phyloP scores from a whole-genome alignment of 2,329 filamentous ascomycete genomes.

The Teratosphaeria pseudoeucalypti region DNA sequence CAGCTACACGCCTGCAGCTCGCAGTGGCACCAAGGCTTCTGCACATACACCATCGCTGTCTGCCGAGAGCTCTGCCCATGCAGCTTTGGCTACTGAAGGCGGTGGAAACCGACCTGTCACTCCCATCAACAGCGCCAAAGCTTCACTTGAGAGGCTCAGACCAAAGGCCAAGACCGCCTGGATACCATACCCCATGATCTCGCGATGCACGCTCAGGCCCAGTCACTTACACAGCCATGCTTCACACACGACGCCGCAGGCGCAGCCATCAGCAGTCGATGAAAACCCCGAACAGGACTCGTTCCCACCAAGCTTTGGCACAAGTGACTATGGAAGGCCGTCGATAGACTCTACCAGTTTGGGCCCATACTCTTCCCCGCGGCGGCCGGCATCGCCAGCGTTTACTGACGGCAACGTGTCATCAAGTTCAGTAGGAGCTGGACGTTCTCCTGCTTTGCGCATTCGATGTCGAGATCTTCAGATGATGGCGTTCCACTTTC shows the following conservation, averaged over 20 bases:
- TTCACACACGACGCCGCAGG: not conserved
- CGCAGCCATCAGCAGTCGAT: conserved; percentile 2
- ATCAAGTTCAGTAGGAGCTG: conserved; percentile 20
- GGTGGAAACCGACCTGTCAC: not conserved
- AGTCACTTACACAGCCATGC: conserved; percentile 14
- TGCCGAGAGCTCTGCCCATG: not conserved
- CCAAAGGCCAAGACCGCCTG: conserved; percentile 56
- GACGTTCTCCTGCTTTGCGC: conserved; percentile 67
- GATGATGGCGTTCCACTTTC: conserved; percentile 84
- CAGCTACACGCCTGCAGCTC: conserved; percentile 39
- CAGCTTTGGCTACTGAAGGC: not conserved
- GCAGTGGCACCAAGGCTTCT: not conserved
- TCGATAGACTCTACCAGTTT: conserved; percentile 20
- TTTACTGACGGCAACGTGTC: conserved; percentile 14
- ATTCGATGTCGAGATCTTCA: conserved; percentile 88
- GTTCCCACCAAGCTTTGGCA: conserved; percentile 23
- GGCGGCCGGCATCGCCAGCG: conserved; percentile 26
- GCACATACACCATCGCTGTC: not conserved
- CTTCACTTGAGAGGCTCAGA: not conserved
- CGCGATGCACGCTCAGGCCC: conserved; percentile 66
- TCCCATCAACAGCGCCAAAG: not conserved
- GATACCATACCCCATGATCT: conserved; percentile 91
- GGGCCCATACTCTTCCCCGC: conserved; percentile 14
- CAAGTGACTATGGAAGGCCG: conserved; percentile 13
- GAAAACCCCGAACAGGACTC: conserved; percentile 5